Percentiles rank a stretch among this genome's conserved stretches.
Evolutionary conservation across 2,329 filamentous ascomycete genomes (phyloP).

Genomic region (Ophiocordyceps robertsii): DNA sequence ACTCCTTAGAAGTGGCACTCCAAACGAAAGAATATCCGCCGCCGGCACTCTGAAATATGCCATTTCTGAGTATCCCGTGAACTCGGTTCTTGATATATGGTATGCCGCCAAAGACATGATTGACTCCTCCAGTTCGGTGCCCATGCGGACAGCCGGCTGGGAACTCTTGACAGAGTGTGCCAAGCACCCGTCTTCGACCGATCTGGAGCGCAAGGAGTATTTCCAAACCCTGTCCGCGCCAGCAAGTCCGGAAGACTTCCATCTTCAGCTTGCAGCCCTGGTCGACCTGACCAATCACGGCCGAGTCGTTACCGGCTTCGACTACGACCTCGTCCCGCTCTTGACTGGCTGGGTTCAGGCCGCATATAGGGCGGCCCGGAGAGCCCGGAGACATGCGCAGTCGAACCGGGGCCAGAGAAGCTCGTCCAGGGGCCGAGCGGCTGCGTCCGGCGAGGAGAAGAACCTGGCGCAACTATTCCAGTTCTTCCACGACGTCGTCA

Average conservation of each 20-base stretch:
- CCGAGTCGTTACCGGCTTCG: conserved; percentile 50
- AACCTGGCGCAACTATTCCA: conserved; percentile 51
- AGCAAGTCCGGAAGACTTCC: conserved; percentile 48
- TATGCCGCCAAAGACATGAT: conserved; percentile 53
- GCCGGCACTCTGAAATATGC: conserved; percentile 42
- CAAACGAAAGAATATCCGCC: conserved; percentile 41
- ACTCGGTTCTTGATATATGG: conserved; percentile 50
- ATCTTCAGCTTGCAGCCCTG: conserved; percentile 50
- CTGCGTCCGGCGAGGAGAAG: conserved; percentile 39
- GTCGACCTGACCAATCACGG: conserved; percentile 48
- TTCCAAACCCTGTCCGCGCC: conserved; percentile 47
- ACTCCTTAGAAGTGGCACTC: conserved; percentile 36
- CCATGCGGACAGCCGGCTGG: conserved; percentile 48
- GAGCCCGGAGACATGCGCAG: conserved; percentile 34
- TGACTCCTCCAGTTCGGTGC: conserved; percentile 36
- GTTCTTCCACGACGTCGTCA: conserved; percentile 55
- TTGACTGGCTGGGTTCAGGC: conserved; percentile 46
- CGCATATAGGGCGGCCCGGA: conserved; percentile 38
- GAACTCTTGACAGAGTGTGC: conserved; percentile 53
- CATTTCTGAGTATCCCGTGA: conserved; percentile 45
- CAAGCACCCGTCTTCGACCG: conserved; percentile 47
- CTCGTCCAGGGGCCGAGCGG: conserved; percentile 21
- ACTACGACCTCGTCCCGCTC: conserved; percentile 51
- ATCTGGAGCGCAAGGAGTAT: conserved; percentile 52
- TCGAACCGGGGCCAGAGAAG: conserved; percentile 19